phyloP scores from a whole-genome alignment of 768 basidiomycete species.

The Amanita exitialis region DNA sequence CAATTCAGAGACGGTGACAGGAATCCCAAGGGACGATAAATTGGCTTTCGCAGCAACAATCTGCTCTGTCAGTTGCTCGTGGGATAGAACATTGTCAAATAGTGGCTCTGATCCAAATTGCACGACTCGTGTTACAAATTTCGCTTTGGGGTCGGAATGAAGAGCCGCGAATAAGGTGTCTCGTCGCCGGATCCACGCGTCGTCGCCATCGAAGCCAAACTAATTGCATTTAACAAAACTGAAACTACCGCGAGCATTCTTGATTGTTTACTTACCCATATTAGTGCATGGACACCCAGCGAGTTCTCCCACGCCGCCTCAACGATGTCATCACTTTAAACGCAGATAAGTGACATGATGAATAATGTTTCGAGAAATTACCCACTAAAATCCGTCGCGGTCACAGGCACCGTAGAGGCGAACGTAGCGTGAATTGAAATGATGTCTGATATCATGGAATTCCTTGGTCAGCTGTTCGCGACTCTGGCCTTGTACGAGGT shows the following conservation, averaged over 20 bases:
- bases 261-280: conserved; percentile 34
- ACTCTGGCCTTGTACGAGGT: conserved; percentile 34
- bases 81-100: conserved; percentile 36
- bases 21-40: conserved; percentile 35
- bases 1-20: conserved; percentile 46
- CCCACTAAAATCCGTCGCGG: conserved; percentile 24
- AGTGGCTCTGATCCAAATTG: conserved; percentile 55
- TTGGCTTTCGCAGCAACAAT: conserved; percentile 33
- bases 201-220: conserved; percentile 26
- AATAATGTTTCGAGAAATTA: neutral
- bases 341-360: neutral
- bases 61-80: conserved; percentile 31
- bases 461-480: conserved; percentile 29
- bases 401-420: conserved; percentile 31
- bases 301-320: conserved; percentile 40
- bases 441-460: conserved; percentile 41
- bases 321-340: conserved; percentile 34
- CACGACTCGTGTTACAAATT: conserved; percentile 42
- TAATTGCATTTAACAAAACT: conserved; percentile 6
- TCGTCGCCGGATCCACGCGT: conserved; percentile 36
- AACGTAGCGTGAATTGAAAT: conserved; percentile 46
- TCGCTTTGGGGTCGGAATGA: conserved; percentile 37
- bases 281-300: conserved; percentile 49
- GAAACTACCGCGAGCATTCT: neutral
- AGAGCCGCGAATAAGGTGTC: conserved; percentile 32